Conservation (phyloP, 1,139 yeast species). For the Blastobotrys petasosporus region DNA sequence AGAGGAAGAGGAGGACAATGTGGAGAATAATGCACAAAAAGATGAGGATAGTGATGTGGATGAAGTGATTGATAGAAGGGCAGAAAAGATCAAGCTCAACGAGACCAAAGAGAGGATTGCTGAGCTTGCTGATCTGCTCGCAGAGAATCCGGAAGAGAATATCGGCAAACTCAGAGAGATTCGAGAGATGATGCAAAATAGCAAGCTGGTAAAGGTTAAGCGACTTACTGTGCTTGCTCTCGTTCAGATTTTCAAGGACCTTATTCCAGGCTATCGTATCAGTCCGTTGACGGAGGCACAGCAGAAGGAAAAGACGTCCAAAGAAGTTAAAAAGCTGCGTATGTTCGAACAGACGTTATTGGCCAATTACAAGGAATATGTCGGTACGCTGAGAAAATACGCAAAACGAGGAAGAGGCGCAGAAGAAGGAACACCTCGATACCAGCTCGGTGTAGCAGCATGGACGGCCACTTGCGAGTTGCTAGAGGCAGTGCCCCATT, state of each 20-base stretch:
- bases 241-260: slow-evolving; percentile 75
- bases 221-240: slow-evolving; percentile 73
- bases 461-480: slow-evolving; percentile 78
- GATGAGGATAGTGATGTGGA: slow-evolving; percentile 41
- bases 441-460: slow-evolving; percentile 51
- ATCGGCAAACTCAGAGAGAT: slow-evolving; percentile 60
- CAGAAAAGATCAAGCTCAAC: slow-evolving; percentile 42
- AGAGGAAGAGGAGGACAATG: slow-evolving; percentile 21
- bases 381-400: slow-evolving; percentile 46
- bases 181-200: slow-evolving; percentile 57
- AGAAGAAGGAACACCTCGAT: slow-evolving; percentile 34
- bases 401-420: slow-evolving; percentile 23
- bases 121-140: slow-evolving; percentile 64
- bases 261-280: slow-evolving; percentile 84
- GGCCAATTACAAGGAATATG: slow-evolving; percentile 60
- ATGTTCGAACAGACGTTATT: slow-evolving; percentile 75
- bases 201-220: slow-evolving; percentile 61
- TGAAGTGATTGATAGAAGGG: slow-evolving; percentile 41
- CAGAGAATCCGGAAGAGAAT: slow-evolving; percentile 90
- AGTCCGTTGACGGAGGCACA: slow-evolving; percentile 78
- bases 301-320: slow-evolving; percentile 63
- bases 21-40: slow-evolving; percentile 25
- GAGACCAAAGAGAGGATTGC: slow-evolving; percentile 81
- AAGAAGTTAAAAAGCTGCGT: slow-evolving; percentile 71
- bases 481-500: slow-evolving; percentile 61